Evolutionary conservation across 2,329 filamentous ascomycete species (phyloP), one percentile per base, ranked within the genome.

Genomic region (Calonectria ilicicola): DNA sequence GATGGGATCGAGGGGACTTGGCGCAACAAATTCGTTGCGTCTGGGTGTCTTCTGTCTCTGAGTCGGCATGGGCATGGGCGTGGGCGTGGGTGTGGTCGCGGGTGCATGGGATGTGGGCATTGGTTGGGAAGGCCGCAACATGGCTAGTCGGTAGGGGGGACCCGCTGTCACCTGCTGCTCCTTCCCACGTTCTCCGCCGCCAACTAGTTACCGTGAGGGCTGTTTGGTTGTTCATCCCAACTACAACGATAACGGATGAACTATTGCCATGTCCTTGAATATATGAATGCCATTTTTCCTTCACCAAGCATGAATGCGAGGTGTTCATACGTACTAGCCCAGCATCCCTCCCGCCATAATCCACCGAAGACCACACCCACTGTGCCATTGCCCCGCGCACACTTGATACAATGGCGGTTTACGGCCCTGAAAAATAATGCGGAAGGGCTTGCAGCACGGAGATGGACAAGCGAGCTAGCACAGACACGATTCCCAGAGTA

Each of bases 121-220:
- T 44, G 49, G 49, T 53, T 60, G 53, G 53, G 53, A 60, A 60
- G 53, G n/a, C 53, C 53, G 53, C 53, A 42, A 42, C 26, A 69
- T 42, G 60, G 67, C 23, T 21, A 32, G 26, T 51, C 38, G 49
- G 51, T 42, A 68, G 51, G 65, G 53, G 51, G 51, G 32, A 17
- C 42, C 35, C 26, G 47, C 66, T 68, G 66, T 62, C 65, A 62
- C 65, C 53, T 67, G 65, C 65, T 60, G 53, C 53, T 67, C 65
- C 17, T 53, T 67, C 53, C 65, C 64, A 56, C 49, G 12, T 44
- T 58, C 64, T 66, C 40, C 51, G 40, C 65, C 42, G 40, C 40
- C 58, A 44, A 19, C 35, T 62, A 29, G 32, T 29, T 51, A 35
- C 44, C 60, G 32, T 19, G 49, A 67, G 27, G 44, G 44, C 19